These are phyloP conservation scores for Zarea fungicola DNA, from an alignment of 2,329 filamentous ascomycete genomes.

Conservation along the genomic window DNA sequence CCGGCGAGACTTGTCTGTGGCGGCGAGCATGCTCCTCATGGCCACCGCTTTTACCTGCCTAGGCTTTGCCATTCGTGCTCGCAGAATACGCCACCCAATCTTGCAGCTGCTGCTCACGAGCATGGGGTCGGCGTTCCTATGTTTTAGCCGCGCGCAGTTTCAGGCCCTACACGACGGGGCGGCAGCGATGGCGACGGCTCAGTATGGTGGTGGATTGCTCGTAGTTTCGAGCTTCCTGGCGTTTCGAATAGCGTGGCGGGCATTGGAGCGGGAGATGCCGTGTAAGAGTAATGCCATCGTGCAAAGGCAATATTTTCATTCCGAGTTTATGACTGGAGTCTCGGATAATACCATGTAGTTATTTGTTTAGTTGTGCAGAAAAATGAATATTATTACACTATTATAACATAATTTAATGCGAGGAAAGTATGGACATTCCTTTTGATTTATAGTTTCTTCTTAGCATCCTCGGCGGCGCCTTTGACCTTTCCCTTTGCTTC, in stretches of 20 bases:
- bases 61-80: background rate
- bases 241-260: background rate
- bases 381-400: background rate
- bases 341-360: too few species aligned
- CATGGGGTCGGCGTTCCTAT: background rate
- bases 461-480: conserved; percentile 36
- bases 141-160: conserved; percentile 6
- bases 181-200: background rate
- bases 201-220: background rate
- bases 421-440: too few species aligned
- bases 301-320: background rate
- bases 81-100: background rate
- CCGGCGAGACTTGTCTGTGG: background rate
- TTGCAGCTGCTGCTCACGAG: background rate
- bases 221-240: background rate
- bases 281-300: background rate
- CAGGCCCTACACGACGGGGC: background rate
- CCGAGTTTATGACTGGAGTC: background rate
- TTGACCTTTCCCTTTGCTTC: conserved; percentile 36
- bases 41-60: background rate
- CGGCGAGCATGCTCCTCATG: conserved; percentile 3
- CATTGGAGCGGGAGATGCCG: background rate
- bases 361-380: background rate
- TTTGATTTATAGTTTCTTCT: conserved; percentile 24
- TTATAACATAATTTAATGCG: too few species aligned